These are phyloP conservation scores for Acanthochlamys bracteata DNA, from an alignment of 106 monocot genomes.

Conservation along the genomic window DNA sequence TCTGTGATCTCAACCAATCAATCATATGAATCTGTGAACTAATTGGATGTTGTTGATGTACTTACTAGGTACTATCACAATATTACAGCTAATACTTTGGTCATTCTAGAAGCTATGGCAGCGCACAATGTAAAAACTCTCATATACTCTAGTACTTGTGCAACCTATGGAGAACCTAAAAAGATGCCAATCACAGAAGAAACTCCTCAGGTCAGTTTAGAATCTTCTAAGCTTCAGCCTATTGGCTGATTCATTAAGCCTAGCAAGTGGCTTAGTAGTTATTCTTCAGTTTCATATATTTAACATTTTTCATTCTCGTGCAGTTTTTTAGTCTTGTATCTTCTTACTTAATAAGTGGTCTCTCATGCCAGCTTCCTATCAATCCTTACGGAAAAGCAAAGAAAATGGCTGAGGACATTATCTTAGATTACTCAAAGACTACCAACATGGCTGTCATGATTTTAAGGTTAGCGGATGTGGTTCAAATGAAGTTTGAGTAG, in stretches of 20 bases:
- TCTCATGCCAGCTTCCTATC: conserved; percentile 5
- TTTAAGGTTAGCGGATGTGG: background rate
- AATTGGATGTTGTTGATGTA: background rate
- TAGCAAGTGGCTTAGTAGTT: no score
- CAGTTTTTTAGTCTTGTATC: background rate
- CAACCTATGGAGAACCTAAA: conserved; percentile 14
- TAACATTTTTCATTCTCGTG: no score
- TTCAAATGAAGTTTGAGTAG: background rate
- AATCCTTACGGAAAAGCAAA: conserved; percentile 17
- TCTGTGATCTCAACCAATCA: no score
- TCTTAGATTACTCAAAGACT: conserved; percentile 14
- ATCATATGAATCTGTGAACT: no score
- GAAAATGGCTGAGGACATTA: conserved; percentile 22
- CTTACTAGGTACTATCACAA: conserved; percentile 13
- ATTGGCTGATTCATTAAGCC: no score
- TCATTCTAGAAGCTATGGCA: conserved; percentile 16
- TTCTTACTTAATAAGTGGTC: background rate
- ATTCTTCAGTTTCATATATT: no score
- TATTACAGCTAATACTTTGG: conserved; percentile 14
- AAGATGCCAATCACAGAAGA: conserved; percentile 18
- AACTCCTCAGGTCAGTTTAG: conserved; percentile 12
- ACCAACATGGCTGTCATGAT: conserved; percentile 15
- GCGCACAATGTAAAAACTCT: conserved; percentile 9
- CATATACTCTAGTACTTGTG: conserved; percentile 15
- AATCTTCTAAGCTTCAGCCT: background rate